These are phyloP conservation scores for Russula griseocarnosa DNA, from an alignment of 768 basidiomycete genomes.

Conservation along the genomic window DNA sequence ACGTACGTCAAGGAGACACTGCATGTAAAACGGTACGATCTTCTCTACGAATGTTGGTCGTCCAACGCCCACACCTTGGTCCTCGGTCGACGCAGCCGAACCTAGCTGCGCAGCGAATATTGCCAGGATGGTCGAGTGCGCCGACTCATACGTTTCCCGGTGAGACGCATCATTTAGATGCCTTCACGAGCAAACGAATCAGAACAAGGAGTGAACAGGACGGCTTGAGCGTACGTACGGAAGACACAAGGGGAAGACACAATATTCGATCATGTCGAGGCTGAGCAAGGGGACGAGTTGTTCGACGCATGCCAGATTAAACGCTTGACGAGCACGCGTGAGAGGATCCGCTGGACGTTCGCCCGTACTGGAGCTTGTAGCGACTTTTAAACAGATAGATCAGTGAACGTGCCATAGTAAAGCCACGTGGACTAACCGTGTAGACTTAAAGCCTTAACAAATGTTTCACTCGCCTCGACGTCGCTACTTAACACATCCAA, in stretches of 20 bases:
- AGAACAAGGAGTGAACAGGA: constrained; percentile 10
- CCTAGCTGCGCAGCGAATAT: constrained; percentile 51
- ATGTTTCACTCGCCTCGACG: constrained; percentile 37
- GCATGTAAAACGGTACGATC: constrained; percentile 71
- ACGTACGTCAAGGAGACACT: constrained; percentile 65
- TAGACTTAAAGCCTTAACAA: constrained; percentile 37
- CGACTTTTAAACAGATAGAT: background rate
- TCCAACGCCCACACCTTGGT: background rate
- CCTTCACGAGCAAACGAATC: constrained; percentile 37
- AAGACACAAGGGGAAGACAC: constrained; percentile 57
- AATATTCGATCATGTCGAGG: constrained; percentile 48
- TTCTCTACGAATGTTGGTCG: constrained; percentile 43
- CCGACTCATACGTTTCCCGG: constrained; percentile 79
- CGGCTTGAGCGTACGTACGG: constrained; percentile 52
- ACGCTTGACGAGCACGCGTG: constrained; percentile 40
- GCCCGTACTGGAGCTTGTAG: constrained; percentile 7
- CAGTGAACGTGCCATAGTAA: background rate
- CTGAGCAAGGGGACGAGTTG: constrained; percentile 66
- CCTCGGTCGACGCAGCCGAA: constrained; percentile 12
- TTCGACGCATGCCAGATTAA: constrained; percentile 69
- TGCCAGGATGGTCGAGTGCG: constrained; percentile 79
- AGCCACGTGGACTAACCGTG: constrained; percentile 7
- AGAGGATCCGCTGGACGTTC: constrained; percentile 1
- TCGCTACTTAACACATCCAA: constrained; percentile 63
- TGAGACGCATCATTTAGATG: constrained; percentile 54